These are phyloP conservation scores for Lactarius evosmus DNA, from an alignment of 768 basidiomycete genomes.

Conservation along the genomic window DNA sequence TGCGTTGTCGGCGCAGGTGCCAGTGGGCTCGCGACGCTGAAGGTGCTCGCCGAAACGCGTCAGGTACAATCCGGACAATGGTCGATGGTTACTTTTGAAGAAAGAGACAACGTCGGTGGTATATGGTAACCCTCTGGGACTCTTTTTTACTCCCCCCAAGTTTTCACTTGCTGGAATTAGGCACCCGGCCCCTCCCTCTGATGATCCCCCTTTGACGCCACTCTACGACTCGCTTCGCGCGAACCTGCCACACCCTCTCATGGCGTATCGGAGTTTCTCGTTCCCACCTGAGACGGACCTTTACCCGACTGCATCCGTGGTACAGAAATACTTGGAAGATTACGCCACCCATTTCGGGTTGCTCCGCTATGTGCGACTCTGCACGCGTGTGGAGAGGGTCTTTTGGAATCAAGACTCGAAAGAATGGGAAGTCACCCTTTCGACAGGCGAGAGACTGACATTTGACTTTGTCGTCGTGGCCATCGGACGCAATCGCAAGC, in stretches of 20 bases:
- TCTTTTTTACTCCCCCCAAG: background rate
- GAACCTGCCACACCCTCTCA: slow-evolving; percentile 74
- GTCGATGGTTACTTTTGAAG: slow-evolving; percentile 62
- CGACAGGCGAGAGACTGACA: slow-evolving; percentile 35
- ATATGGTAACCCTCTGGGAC: slow-evolving; percentile 53
- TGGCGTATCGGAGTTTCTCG: slow-evolving; percentile 60
- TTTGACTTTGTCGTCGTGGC: slow-evolving; percentile 72
- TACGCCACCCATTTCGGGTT: slow-evolving; percentile 66
- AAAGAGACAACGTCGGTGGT: slow-evolving; percentile 65
- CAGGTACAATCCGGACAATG: slow-evolving; percentile 60
- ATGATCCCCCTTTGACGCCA: slow-evolving; percentile 59
- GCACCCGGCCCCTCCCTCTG: slow-evolving; percentile 52
- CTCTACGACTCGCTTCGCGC: slow-evolving; percentile 80
- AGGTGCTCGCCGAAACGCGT: slow-evolving; percentile 55
- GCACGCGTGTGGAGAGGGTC: slow-evolving; percentile 51
- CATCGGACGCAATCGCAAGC: slow-evolving; percentile 71
- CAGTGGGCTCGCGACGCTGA: slow-evolving; percentile 68
- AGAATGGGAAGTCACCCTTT: slow-evolving; percentile 51
- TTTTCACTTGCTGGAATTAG: slow-evolving; percentile 32
- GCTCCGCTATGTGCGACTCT: slow-evolving; percentile 56
- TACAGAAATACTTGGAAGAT: slow-evolving; percentile 64
- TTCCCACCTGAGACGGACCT: slow-evolving; percentile 73
- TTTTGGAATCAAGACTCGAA: slow-evolving; percentile 36
- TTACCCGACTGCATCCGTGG: slow-evolving; percentile 58
- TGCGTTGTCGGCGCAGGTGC: slow-evolving; percentile 76